Conservation (phyloP, 805 yeast genomes). For the Barnettozyma populi region DNA sequence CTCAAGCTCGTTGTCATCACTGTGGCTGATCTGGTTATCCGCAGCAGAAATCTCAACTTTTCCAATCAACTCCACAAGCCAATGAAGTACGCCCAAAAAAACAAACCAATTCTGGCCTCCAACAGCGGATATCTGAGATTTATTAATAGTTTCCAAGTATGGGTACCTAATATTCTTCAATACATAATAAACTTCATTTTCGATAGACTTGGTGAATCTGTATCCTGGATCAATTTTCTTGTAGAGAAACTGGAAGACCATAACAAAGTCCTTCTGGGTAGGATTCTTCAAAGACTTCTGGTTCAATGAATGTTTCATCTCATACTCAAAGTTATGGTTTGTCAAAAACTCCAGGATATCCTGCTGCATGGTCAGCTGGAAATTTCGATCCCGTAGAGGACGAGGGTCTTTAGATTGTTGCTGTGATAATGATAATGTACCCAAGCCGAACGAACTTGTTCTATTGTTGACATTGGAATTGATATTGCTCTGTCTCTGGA, state of each 20-base stretch:
- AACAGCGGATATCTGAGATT: constrained; percentile 84
- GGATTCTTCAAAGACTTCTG: constrained; percentile 65
- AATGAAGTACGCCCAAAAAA: constrained; percentile 74
- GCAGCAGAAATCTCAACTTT: constrained; percentile 30
- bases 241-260: constrained; percentile 77
- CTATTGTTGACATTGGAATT: constrained; percentile 14
- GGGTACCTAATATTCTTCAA: constrained; percentile 71
- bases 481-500: constrained; percentile 7
- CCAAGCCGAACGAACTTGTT: constrained; percentile 23
- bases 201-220: constrained; percentile 60
- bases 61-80: constrained; percentile 61
- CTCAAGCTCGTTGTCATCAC: constrained; percentile 30
- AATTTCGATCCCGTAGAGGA: constrained; percentile 69
- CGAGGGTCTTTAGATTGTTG: constrained; percentile 54
- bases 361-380: constrained; percentile 59
- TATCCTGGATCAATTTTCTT: constrained; percentile 75
- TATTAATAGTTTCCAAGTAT: constrained; percentile 69
- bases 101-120: constrained; percentile 88
- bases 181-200: constrained; percentile 66
- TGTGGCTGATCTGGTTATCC: constrained; percentile 25
- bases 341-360: constrained; percentile 62
- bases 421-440: constrained; percentile 20
- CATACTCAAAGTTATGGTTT: constrained; percentile 63
- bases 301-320: constrained; percentile 65
- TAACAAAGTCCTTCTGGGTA: constrained; percentile 79